Evolutionary conservation across 768 basidiomycete species (phyloP).

Genomic region (Suillus luteus): DNA sequence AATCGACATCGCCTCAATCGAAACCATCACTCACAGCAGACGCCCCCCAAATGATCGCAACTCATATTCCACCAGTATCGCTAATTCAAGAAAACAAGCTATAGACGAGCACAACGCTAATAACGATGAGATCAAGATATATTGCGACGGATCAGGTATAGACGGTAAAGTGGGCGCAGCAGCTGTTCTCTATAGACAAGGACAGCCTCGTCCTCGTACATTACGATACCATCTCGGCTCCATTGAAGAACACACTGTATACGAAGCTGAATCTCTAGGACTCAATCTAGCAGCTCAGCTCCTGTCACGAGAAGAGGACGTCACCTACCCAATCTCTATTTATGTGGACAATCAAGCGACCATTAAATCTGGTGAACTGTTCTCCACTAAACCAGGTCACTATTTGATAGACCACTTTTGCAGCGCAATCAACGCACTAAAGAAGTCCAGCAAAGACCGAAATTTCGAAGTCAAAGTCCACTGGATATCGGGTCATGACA

Average conservation of each 20-base stretch:
- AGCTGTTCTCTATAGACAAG: background rate
- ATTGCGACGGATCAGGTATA: constrained; percentile 23
- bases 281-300: constrained; percentile 18
- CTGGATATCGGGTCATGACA: constrained; percentile 5
- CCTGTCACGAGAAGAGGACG: background rate
- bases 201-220: too few relatives aligned
- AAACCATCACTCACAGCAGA: background rate
- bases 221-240: constrained; percentile 12
- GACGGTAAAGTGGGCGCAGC: constrained; percentile 21
- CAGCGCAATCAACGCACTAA: background rate
- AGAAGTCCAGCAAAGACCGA: background rate
- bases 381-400: constrained; percentile 1
- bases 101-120: background rate
- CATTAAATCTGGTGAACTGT: constrained; percentile 14
- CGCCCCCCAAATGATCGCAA: background rate
- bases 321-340: constrained; percentile 5
- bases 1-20: background rate
- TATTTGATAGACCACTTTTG: constrained; percentile 9
- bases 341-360: constrained; percentile 20
- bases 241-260: constrained; percentile 20
- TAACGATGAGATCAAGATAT: constrained; percentile 8
- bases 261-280: constrained; percentile 19
- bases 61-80: background rate
- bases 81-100: background rate
- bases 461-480: background rate